Conservation (phyloP, 495 filamentous ascomycete genomes). For the Annulohypoxylon bovei region DNA sequence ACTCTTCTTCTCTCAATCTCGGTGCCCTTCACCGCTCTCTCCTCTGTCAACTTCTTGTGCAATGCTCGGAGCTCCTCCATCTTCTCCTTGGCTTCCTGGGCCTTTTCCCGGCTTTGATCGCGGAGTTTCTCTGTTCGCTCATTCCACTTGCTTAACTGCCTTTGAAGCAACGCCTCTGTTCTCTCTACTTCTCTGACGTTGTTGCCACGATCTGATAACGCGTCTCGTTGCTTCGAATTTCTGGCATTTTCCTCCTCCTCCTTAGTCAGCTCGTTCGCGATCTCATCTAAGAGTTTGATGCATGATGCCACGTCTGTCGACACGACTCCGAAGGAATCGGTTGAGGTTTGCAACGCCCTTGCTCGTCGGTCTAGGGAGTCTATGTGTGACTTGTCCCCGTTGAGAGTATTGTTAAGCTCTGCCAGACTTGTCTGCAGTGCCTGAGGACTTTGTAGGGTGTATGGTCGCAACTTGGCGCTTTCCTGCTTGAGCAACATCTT, state of each 20-base stretch:
- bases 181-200: constrained; percentile 91
- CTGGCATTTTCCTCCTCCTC: constrained; percentile 88
- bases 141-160: constrained; percentile 83
- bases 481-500: constrained; percentile 72
- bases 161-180: constrained; percentile 80
- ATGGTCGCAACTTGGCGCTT: constrained; percentile 86
- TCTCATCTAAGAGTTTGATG: constrained; percentile 88
- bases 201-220: constrained; percentile 84
- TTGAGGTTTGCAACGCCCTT: constrained; percentile 89
- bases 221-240: constrained; percentile 82
- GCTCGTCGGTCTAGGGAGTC: constrained; percentile 86
- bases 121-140: constrained; percentile 85
- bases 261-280: constrained; percentile 80
- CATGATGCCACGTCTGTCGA: constrained; percentile 83
- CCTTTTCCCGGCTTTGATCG: constrained; percentile 81
- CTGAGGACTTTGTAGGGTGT: constrained; percentile 86
- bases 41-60: constrained; percentile 83
- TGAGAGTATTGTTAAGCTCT: constrained; percentile 80
- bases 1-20: constrained; percentile 93
- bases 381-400: constrained; percentile 80
- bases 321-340: constrained; percentile 87
- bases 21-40: constrained; percentile 81
- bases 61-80: constrained; percentile 90
- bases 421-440: constrained; percentile 82
- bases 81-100: constrained; percentile 76